Conservation (phyloP, 352 stramenopile genomes). For the Elongisporangium anandrum region DNA sequence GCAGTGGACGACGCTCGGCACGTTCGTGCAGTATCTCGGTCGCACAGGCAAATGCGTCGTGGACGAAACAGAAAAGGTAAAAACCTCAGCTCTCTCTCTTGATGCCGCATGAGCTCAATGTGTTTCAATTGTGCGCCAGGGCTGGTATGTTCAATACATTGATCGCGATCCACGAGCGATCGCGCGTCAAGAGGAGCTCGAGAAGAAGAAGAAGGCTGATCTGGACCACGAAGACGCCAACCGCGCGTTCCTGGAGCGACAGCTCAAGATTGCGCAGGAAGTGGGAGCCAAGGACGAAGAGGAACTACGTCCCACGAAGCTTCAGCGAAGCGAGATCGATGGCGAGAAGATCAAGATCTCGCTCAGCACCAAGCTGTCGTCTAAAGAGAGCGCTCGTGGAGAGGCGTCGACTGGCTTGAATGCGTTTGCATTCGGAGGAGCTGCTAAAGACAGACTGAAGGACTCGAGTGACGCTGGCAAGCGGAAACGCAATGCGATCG, state of each 20-base stretch:
- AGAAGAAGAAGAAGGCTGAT: conserved; percentile 86
- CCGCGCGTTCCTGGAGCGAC: conserved; percentile 63
- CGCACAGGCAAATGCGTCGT: conserved; percentile 96
- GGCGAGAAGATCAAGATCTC: conserved; percentile 41
- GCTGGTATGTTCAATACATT: conserved; percentile 97
- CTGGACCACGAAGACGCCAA: conserved; percentile 89
- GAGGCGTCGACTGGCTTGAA: conserved; percentile 8
- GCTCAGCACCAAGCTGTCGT: conserved; percentile 16
- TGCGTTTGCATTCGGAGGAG: conserved; percentile 13
- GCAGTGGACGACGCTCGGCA: conserved; percentile 94
- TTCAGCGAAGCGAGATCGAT: conserved; percentile 35
- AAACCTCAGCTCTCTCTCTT: background rate
- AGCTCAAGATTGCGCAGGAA: conserved; percentile 64
- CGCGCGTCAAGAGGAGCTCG: conserved; percentile 82
- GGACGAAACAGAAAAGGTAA: conserved; percentile 95
- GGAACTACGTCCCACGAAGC: conserved; percentile 51
- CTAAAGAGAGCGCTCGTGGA: conserved; percentile 16
- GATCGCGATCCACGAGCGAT: conserved; percentile 91
- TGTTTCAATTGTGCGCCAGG: conserved; percentile 17
- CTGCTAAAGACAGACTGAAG: conserved; percentile 9
- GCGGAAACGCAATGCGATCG: conserved; percentile 24
- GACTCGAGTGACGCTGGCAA: conserved; percentile 10
- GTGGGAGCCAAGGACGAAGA: conserved; percentile 20
- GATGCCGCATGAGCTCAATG: conserved; percentile 1
- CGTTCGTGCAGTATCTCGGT: conserved; percentile 98